Evolutionary conservation across 1,139 yeast species (phyloP).

Genomic region (Meyerozyma guilliermondii): DNA sequence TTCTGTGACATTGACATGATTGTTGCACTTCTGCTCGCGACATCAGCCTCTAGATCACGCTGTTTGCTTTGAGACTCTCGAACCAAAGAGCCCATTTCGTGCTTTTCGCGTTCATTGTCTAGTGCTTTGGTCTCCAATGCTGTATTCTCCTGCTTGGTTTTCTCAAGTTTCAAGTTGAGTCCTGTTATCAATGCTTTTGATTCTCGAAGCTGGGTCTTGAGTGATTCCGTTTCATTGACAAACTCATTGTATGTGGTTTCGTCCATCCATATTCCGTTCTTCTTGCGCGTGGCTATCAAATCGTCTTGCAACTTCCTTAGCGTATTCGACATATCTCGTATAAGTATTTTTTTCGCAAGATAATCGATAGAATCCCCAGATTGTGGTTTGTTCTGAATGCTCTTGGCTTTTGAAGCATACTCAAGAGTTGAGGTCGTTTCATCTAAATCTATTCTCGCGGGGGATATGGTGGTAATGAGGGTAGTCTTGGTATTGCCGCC

Average conservation of each 20-base stretch:
- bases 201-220: conserved; percentile 22
- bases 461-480: conserved; percentile 74
- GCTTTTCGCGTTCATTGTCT: not conserved
- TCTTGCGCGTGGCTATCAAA: conserved; percentile 54
- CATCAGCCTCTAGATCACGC: not conserved
- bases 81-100: not conserved
- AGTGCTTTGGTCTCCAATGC: conserved; percentile 6
- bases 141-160: conserved; percentile 15
- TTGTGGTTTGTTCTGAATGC: conserved; percentile 66
- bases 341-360: conserved; percentile 53
- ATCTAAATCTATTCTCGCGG: conserved; percentile 68
- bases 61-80: not conserved
- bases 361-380: conserved; percentile 45
- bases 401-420: conserved; percentile 72
- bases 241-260: conserved; percentile 51
- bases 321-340: conserved; percentile 54
- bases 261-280: conserved; percentile 57
- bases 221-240: conserved; percentile 27
- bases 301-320: conserved; percentile 54
- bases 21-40: not conserved
- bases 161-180: conserved; percentile 4
- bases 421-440: conserved; percentile 70
- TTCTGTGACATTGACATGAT: not conserved
- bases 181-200: conserved; percentile 8
- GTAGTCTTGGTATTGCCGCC: conserved; percentile 74